Conservation (phyloP, 345 rosid species). For the Lepidium sativum region DNA sequence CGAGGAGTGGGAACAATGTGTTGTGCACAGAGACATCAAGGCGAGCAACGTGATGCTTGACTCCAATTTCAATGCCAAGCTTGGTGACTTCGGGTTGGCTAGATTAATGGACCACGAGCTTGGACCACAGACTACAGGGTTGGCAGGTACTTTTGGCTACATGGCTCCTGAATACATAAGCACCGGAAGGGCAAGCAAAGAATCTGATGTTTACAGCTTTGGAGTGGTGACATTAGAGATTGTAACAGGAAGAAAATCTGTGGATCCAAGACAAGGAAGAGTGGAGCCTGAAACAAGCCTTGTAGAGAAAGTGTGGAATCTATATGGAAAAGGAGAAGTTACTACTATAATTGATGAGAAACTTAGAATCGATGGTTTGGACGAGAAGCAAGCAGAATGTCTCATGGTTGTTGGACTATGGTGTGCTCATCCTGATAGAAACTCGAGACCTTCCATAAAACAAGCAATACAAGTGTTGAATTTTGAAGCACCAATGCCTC, state of each 20-base stretch:
- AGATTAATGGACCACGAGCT: constrained; percentile 41
- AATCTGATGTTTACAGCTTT: constrained; percentile 41
- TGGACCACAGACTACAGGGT: constrained; percentile 35
- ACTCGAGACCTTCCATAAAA: constrained; percentile 37
- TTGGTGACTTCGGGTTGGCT: constrained; percentile 64
- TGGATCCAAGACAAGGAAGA: constrained; percentile 12
- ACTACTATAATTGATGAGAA: constrained; percentile 29
- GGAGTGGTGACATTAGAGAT: constrained; percentile 41
- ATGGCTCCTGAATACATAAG: constrained; percentile 45
- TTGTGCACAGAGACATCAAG: constrained; percentile 54
- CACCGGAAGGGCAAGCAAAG: constrained; percentile 44
- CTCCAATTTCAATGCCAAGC: constrained; percentile 46
- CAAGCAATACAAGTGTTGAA: constrained; percentile 47
- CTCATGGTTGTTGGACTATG: constrained; percentile 47
- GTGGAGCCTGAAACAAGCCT: constrained; percentile 21
- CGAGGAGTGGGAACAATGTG: constrained; percentile 61
- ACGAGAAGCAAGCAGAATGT: constrained; percentile 30
- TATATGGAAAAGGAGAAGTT: constrained; percentile 30
- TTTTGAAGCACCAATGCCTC: constrained; percentile 35
- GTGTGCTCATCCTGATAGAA: constrained; percentile 54
- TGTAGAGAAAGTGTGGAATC: constrained; percentile 48
- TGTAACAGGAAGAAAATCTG: constrained; percentile 35
- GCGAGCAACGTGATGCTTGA: constrained; percentile 60
- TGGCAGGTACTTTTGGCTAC: constrained; percentile 50
- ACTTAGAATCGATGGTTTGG: constrained; percentile 20